These are phyloP conservation scores for Sordariomycetes sp. DNA, from an alignment of 2,329 filamentous ascomycete genomes.

Conservation along the genomic window DNA sequence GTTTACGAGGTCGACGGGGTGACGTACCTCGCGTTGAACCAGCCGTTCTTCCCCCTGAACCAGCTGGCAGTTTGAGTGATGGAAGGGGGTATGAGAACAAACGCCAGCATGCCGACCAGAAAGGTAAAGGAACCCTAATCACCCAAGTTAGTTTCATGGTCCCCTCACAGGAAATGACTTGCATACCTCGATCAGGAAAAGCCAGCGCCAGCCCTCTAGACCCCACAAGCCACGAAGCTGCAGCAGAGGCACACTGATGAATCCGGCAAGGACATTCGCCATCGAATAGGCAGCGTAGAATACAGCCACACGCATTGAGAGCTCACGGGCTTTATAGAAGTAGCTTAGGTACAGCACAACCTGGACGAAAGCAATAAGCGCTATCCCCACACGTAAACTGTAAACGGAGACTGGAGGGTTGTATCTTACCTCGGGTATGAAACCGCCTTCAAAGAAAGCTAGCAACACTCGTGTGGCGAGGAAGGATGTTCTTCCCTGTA, in stretches of 20 bases:
- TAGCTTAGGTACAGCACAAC: constrained; percentile 28
- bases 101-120: constrained; percentile 39
- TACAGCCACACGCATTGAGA: constrained; percentile 25
- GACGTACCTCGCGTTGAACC: constrained; percentile 41
- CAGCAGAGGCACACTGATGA: constrained; percentile 26
- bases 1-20: neutral
- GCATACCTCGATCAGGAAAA: constrained; percentile 44
- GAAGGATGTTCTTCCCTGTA: constrained; percentile 25
- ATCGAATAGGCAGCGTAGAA: constrained; percentile 29
- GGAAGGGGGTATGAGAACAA: constrained; percentile 42
- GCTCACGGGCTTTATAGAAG: constrained; percentile 29
- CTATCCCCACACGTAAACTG: no score
- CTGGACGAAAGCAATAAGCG: neutral
- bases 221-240: constrained; percentile 25
- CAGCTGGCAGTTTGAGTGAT: constrained; percentile 40
- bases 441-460: constrained; percentile 32
- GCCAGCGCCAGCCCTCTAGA: constrained; percentile 31
- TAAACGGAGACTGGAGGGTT: constrained; percentile 1
- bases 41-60: constrained; percentile 42
- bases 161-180: constrained; percentile 7
- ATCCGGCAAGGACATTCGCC: constrained; percentile 25
- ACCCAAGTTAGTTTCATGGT: neutral
- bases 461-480: constrained; percentile 26
- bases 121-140: constrained; percentile 26
- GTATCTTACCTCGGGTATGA: constrained; percentile 28